A percentile compares a stretch with the other conserved stretches of the same genome.
These are phyloP conservation scores for Botrytis hyacinthi DNA, from an alignment of 2,329 filamentous ascomycete species.

Conservation along the genomic window DNA sequence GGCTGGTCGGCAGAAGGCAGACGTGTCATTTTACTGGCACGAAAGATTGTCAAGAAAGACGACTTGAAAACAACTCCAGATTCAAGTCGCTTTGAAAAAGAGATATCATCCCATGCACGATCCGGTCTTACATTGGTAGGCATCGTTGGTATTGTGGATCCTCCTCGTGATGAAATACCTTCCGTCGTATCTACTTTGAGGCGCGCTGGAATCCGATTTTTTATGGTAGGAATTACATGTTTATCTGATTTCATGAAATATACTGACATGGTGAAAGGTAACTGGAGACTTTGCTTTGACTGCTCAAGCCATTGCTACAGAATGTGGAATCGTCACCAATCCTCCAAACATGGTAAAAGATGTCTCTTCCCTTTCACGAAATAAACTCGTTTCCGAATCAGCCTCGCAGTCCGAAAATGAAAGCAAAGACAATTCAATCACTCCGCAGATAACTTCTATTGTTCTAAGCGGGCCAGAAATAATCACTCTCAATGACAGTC, in stretches of 20 bases:
- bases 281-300: slow-evolving; percentile 75
- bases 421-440: neutral
- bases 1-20: slow-evolving; percentile 65
- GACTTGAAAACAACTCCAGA: slow-evolving; percentile 19
- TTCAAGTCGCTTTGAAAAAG: slow-evolving; percentile 50
- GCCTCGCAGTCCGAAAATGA: neutral
- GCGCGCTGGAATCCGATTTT: slow-evolving; percentile 66
- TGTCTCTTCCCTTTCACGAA: slow-evolving; percentile 16
- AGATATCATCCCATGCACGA: slow-evolving; percentile 51
- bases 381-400: neutral
- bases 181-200: slow-evolving; percentile 58
- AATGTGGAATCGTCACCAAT: slow-evolving; percentile 65
- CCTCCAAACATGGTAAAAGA: slow-evolving; percentile 23
- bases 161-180: slow-evolving; percentile 55
- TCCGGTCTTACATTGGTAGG: slow-evolving; percentile 51
- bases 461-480: slow-evolving; percentile 64
- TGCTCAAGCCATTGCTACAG: slow-evolving; percentile 65
- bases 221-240: slow-evolving; percentile 54
- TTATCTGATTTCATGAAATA: neutral
- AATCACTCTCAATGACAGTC: slow-evolving; percentile 58
- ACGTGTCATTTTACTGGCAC: slow-evolving; percentile 64
- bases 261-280: slow-evolving; percentile 28
- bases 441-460: slow-evolving; percentile 43
- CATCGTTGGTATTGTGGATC: slow-evolving; percentile 56
- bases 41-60: slow-evolving; percentile 44